Percentiles rank a stretch among this genome's conserved stretches.
Conservation (phyloP, 2,329 filamentous ascomycete species). For the Penicillium palitans region DNA sequence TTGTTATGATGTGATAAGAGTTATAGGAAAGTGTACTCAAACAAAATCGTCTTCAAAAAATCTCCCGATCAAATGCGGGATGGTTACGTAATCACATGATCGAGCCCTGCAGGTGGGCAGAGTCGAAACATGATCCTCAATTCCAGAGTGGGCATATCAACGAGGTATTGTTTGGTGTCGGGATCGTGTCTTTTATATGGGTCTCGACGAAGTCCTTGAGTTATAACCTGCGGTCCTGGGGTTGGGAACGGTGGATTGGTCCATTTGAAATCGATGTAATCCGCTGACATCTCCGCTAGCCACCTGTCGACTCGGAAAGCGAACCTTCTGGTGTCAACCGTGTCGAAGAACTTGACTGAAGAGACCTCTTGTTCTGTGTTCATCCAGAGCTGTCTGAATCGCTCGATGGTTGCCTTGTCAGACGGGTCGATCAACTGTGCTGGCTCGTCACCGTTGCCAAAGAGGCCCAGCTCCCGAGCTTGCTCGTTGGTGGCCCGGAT, state of each 20-base stretch:
- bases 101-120: conserved; percentile 2
- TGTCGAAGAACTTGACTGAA: conserved; percentile 1
- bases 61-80: conserved; percentile 9
- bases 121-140: conserved; percentile 11
- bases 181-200: neutral
- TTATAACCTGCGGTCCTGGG: neutral
- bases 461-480: neutral
- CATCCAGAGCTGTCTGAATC: neutral
- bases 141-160: neutral
- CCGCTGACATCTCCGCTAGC: neutral
- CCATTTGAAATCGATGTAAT: neutral
- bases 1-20: conserved; percentile 19
- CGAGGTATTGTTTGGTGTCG: neutral
- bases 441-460: conserved; percentile 4
- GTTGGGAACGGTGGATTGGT: neutral
- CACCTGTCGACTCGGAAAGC: neutral
- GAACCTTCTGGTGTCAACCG: neutral
- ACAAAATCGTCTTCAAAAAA: conserved; percentile 21
- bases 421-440: conserved; percentile 1
- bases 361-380: neutral
- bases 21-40: conserved; percentile 9
- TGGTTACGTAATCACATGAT: conserved; percentile 6
- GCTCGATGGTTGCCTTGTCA: neutral
- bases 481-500: conserved; percentile 3
- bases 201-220: neutral